phyloP scores from a whole-genome alignment of 768 basidiomycete genomes.

The Cubamyces lactineus region DNA sequence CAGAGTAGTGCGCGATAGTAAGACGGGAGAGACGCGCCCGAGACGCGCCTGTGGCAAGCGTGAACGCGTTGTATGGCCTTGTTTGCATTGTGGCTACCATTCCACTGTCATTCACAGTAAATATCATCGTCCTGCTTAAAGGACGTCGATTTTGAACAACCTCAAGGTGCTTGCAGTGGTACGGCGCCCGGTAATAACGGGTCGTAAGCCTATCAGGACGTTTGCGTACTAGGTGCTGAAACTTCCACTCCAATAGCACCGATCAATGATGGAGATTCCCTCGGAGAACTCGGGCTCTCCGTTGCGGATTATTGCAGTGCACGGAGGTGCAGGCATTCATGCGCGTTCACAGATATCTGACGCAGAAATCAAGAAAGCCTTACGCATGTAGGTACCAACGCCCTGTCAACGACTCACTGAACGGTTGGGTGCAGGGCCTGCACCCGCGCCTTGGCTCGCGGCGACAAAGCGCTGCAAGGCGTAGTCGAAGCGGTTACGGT shows the following conservation, averaged over 20 bases:
- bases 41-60: slow-evolving; percentile 28
- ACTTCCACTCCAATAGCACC: background rate
- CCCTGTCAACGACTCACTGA: background rate
- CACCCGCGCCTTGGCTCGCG: slow-evolving; percentile 40
- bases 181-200: too few relatives aligned
- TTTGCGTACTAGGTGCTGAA: background rate
- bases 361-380: slow-evolving; percentile 53
- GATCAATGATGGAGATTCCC: background rate
- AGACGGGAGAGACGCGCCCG: background rate
- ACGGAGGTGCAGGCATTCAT: slow-evolving; percentile 81
- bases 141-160: background rate
- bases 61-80: slow-evolving; percentile 30
- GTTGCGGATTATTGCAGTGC: slow-evolving; percentile 54
- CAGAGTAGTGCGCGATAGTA: background rate
- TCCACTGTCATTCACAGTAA: too few relatives aligned
- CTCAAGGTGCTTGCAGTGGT: background rate
- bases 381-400: slow-evolving; percentile 51
- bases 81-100: slow-evolving; percentile 17
- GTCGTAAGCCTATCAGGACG: background rate
- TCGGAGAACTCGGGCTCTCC: background rate
- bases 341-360: slow-evolving; percentile 43
- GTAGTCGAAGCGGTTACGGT: slow-evolving; percentile 57
- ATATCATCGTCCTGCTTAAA: too few relatives aligned
- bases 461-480: slow-evolving; percentile 43
- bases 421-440: slow-evolving; percentile 50